These are phyloP conservation scores for Penicillium tannophilum DNA, from an alignment of 495 filamentous ascomycete genomes.

Conservation along the genomic window DNA sequence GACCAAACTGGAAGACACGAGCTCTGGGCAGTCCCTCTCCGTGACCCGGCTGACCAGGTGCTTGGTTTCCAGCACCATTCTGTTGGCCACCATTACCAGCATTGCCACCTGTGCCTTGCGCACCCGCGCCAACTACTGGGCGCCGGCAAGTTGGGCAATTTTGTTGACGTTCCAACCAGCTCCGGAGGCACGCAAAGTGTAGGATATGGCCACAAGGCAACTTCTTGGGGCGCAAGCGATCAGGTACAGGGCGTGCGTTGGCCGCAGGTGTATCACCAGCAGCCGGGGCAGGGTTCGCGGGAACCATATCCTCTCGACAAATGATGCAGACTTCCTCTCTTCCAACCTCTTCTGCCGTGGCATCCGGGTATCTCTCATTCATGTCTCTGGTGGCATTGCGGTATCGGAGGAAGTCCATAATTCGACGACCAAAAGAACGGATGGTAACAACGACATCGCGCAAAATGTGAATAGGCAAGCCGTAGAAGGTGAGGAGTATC, in stretches of 20 bases:
- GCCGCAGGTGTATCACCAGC: constrained; percentile 30
- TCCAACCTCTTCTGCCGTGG: constrained; percentile 79
- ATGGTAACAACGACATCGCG: constrained; percentile 92
- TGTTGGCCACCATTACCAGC: constrained; percentile 32
- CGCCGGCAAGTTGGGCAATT: constrained; percentile 93
- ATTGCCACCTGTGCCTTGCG: constrained; percentile 28
- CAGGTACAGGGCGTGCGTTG: constrained; percentile 51
- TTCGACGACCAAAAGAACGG: constrained; percentile 83
- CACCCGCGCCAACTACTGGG: constrained; percentile 58
- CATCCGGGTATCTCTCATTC: constrained; percentile 89
- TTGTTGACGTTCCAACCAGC: constrained; percentile 98
- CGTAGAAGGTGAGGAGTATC: constrained; percentile 90
- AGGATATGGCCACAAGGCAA: constrained; percentile 95
- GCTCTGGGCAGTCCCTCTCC: constrained; percentile 42
- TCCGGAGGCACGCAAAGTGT: constrained; percentile 90
- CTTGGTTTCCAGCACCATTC: constrained; percentile 28
- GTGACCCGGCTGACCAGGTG: constrained; percentile 32
- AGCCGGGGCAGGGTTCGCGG: constrained; percentile 53
- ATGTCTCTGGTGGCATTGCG: constrained; percentile 88
- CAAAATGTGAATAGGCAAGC: constrained; percentile 93
- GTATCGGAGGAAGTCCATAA: constrained; percentile 85
- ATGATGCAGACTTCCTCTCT: constrained; percentile 96
- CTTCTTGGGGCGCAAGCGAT: constrained; percentile 89
- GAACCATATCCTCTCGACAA: constrained; percentile 92
- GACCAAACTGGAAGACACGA: constrained; percentile 57